phyloP scores from a whole-genome alignment of 2,329 filamentous ascomycete genomes.

The Botrytis porri region DNA sequence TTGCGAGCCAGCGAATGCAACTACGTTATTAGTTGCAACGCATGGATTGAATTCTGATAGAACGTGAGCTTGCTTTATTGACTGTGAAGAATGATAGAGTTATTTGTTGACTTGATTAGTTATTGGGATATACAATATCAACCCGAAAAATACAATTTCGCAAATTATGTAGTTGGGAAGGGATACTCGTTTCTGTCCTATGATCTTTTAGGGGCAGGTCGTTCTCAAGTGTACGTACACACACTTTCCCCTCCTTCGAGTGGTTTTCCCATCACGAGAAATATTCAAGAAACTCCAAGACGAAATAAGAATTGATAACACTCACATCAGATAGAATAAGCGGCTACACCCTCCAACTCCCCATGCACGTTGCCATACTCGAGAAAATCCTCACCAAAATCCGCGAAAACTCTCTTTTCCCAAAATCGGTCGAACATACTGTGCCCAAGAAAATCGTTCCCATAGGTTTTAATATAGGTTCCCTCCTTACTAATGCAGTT shows the following conservation, averaged over 20 bases:
- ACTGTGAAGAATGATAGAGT: fast-evolving
- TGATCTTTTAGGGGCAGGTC: neutral
- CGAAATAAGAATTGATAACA: fast-evolving
- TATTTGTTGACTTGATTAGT: neutral
- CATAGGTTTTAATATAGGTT: neutral
- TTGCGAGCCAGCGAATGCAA: neutral
- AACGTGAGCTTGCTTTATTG: neutral
- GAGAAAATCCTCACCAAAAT: neutral
- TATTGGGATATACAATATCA: neutral
- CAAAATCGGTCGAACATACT: neutral
- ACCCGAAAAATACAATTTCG: neutral
- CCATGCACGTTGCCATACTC: neutral
- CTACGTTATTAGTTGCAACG: neutral
- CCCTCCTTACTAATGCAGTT: neutral
- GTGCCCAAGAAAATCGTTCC: neutral
- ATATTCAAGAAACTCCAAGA: neutral
- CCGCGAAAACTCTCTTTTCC: neutral
- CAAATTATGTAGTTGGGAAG: neutral
- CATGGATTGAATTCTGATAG: neutral
- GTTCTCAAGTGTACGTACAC: neutral
- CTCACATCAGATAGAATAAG: neutral
- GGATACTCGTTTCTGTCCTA: neutral
- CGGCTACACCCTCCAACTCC: neutral
- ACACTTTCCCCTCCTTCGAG: neutral
- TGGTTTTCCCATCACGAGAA: neutral